These are phyloP conservation scores for Colletotrichum chrysophilum DNA, from an alignment of 2,329 filamentous ascomycete genomes.

Conservation along the genomic window DNA sequence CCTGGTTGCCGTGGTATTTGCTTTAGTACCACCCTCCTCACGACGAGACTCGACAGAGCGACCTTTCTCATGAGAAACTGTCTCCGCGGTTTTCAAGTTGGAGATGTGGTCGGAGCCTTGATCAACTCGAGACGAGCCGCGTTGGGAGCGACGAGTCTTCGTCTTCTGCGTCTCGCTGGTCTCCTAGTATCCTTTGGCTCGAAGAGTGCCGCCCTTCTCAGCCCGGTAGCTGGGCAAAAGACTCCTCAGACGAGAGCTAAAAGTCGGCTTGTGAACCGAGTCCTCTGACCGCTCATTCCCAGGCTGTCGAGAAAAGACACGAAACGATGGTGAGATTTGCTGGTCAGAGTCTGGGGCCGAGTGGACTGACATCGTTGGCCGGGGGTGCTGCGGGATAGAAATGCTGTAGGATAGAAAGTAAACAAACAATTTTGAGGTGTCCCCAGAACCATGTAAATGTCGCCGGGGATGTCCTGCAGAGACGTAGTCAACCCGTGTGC, in stretches of 20 bases:
- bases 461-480: background rate
- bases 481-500: background rate
- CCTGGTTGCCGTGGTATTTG: background rate
- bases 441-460: background rate
- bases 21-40: background rate
- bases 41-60: background rate
- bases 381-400: background rate
- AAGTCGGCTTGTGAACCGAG: slow-evolving; percentile 26
- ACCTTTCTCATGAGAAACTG: slow-evolving; percentile 18
- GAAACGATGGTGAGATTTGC: background rate
- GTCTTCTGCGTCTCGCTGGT: slow-evolving; percentile 19
- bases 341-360: background rate
- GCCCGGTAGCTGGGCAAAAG: slow-evolving; percentile 54
- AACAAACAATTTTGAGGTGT: slow-evolving; percentile 2
- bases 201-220: slow-evolving; percentile 55
- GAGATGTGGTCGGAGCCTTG: slow-evolving; percentile 33
- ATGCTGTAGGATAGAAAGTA: background rate
- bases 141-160: background rate
- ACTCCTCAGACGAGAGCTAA: slow-evolving; percentile 46
- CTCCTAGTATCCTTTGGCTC: slow-evolving; percentile 35
- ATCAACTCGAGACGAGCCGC: background rate
- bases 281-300: background rate
- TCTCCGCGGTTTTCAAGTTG: slow-evolving; percentile 40
- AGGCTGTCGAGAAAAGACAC: background rate
- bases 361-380: background rate